Base-by-base conservation (phyloP, 2,329 filamentous ascomycete genomes). In the Triangularia verruculosa region DNA sequence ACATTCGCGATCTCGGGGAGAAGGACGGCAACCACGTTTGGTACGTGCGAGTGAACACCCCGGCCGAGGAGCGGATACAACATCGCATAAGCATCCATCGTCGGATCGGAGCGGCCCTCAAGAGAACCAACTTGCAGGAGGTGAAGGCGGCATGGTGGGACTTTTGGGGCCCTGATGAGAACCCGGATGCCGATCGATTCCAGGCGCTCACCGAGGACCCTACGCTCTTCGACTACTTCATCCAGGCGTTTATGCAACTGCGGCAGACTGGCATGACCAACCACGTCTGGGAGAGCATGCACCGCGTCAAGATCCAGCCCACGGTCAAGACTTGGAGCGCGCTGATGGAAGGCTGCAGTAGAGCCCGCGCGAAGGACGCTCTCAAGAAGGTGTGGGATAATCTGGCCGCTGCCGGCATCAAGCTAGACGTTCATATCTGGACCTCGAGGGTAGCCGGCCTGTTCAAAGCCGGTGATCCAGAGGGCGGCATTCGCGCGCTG, bases 301-400 rank as follows among this genome's bases (percentile, higher is more conserved):
- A 72, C 30, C 67, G 71, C 43, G 67, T 83, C 59, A 85, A 83
- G 1, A 72, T 89, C 28, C 74, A 78, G 62, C 88, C 90, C 13
- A 87, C 82, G 6, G 70, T 89, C 61, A 82, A 79, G 68, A 89
- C 90, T 0, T 95, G 90, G 84, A 89, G 87, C 43, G 78, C 85
- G 52, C 89, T 95, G 83, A 84, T 95, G 68, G 81, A 85, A 62
- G 91, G 91, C 1, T 92, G 88, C 75, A 84, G 83, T 71, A 81
- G 79, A 57, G 81, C 85, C 57, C 80, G 80, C 61, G 87, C 92
- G 69, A 68, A 80, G 0, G 73, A 78, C n/a, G 86, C 82, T 22
- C 79, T 93, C 65, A 83, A 88, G 61, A 80, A 80, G 1, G 81
- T 93, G 30, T 96, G 92, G 91, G 69, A 76, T 0, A 85, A 83